Percentiles rank a stretch among this genome's conserved stretches.
These are phyloP conservation scores for Eucalyptus pumila DNA, from an alignment of 345 rosid species.

Conservation along the genomic window DNA sequence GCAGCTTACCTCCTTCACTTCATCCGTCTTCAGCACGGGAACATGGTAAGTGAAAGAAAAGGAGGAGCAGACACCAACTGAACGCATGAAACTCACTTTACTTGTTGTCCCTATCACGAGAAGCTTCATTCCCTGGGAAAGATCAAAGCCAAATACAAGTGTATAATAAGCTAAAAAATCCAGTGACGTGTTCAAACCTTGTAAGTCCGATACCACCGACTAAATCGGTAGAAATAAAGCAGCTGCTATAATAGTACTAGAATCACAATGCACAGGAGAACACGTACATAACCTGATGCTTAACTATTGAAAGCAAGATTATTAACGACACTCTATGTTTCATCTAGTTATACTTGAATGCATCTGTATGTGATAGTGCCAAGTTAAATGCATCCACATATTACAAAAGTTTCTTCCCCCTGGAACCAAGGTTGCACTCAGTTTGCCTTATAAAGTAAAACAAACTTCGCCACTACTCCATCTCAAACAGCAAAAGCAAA, in stretches of 20 bases:
- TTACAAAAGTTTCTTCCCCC: neutral
- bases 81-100: too few species aligned
- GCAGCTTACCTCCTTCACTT: too few species aligned
- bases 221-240: too few species aligned
- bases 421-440: neutral
- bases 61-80: too few species aligned
- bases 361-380: neutral
- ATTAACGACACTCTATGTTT: neutral
- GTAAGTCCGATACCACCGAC: too few species aligned
- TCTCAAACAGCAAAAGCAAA: neutral
- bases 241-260: too few species aligned
- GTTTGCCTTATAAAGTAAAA: neutral
- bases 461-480: neutral
- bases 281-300: too few species aligned
- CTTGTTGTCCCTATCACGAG: too few species aligned
- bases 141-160: neutral
- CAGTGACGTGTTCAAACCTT: neutral
- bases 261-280: too few species aligned
- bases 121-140: too few species aligned
- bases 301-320: neutral
- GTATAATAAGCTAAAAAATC: neutral
- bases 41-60: too few species aligned
- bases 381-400: neutral
- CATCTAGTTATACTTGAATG: neutral
- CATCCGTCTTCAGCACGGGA: too few species aligned